Evolutionary conservation across 768 basidiomycete genomes (phyloP).

Genomic region (Leccinellum luteum): DNA sequence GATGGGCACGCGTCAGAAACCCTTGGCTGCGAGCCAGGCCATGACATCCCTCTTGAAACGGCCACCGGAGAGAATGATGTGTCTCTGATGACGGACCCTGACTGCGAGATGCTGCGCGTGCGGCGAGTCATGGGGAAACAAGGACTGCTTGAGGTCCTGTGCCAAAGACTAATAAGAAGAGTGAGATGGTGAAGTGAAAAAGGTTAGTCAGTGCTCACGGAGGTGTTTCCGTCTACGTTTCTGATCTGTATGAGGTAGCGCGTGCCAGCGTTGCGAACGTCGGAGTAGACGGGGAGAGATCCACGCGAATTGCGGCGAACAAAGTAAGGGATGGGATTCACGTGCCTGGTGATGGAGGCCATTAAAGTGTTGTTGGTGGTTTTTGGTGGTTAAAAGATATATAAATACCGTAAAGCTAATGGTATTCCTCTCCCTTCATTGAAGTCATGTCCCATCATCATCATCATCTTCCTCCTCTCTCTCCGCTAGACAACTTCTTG

Average conservation of each 20-base stretch:
- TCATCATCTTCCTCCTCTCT: conserved; percentile 14
- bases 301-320: conserved; percentile 66
- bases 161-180: conserved; percentile 50
- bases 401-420: neutral
- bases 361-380: no score
- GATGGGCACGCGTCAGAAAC: conserved; percentile 46
- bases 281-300: conserved; percentile 72
- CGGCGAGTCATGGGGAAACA: conserved; percentile 48
- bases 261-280: conserved; percentile 64
- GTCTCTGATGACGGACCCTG: conserved; percentile 44
- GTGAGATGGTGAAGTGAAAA: neutral
- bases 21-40: conserved; percentile 60
- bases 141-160: conserved; percentile 48
- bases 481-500: conserved; percentile 24
- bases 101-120: conserved; percentile 51
- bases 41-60: conserved; percentile 60
- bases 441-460: no score
- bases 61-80: conserved; percentile 60
- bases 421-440: no score
- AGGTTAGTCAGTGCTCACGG: conserved; percentile 42
- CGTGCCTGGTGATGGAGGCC: conserved; percentile 16
- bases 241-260: conserved; percentile 58
- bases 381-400: conserved; percentile 3
- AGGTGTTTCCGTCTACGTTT: conserved; percentile 63
- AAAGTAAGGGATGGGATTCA: conserved; percentile 43